Evolutionary conservation across 352 stramenopile species (phyloP).

Genomic region (Pythium chondricola): DNA sequence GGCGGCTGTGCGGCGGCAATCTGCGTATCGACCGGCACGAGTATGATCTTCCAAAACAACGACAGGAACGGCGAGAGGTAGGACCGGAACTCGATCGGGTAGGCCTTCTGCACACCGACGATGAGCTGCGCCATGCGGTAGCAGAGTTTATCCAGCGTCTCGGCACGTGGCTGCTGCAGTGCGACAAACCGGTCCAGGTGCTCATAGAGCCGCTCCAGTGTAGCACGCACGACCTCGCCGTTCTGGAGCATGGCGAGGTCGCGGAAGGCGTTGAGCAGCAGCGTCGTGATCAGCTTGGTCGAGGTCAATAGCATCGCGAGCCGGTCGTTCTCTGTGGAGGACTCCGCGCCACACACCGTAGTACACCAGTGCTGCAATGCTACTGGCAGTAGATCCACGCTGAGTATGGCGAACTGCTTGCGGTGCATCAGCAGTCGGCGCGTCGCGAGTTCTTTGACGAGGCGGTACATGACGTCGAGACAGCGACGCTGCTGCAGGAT

Average conservation of each 20-base stretch:
- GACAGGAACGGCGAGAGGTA: conserved; percentile 61
- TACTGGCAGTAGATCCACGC: conserved; percentile 54
- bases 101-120: conserved; percentile 67
- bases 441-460: conserved; percentile 76
- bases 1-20: neutral
- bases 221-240: conserved; percentile 45
- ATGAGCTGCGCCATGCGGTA: conserved; percentile 57
- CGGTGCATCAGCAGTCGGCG: conserved; percentile 74
- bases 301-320: conserved; percentile 37
- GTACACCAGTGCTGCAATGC: conserved; percentile 54
- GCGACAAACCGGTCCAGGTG: conserved; percentile 55
- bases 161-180: conserved; percentile 20
- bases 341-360: conserved; percentile 3
- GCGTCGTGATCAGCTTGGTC: conserved; percentile 62
- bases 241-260: conserved; percentile 49
- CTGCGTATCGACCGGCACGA: conserved; percentile 13
- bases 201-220: conserved; percentile 66
- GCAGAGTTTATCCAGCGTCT: conserved; percentile 55
- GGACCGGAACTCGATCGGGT: conserved; percentile 80
- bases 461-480: conserved; percentile 57
- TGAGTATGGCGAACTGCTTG: conserved; percentile 73
- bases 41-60: conserved; percentile 61
- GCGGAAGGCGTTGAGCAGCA: conserved; percentile 68
- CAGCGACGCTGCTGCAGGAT: conserved; percentile 28
- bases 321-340: conserved; percentile 12